A percentile compares a stretch with the other conserved stretches of the same genome.
Evolutionary conservation across 2,329 filamentous ascomycete species (phyloP).

Genomic region (Byssoonygena ceratinophila): DNA sequence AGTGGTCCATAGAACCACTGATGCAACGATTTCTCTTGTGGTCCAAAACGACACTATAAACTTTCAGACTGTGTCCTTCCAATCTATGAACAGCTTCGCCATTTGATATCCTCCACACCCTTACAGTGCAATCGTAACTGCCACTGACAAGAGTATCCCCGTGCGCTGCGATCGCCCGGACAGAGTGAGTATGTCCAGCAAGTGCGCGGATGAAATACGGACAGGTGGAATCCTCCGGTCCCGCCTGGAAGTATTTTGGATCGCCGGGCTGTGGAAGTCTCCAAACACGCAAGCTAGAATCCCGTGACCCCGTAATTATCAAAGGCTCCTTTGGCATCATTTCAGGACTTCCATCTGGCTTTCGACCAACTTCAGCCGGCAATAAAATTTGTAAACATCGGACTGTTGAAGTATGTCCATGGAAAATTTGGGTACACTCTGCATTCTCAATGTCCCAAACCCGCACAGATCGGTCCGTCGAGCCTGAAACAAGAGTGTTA

Average conservation of each 20-base stretch:
- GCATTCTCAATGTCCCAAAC: slow-evolving; percentile 97
- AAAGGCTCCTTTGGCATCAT: slow-evolving; percentile 91
- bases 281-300: slow-evolving; percentile 91
- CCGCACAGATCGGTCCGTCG: slow-evolving; percentile 93
- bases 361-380: slow-evolving; percentile 65
- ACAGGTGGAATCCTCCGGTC: slow-evolving; percentile 64
- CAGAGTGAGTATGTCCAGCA: slow-evolving; percentile 79
- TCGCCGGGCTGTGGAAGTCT: slow-evolving; percentile 74
- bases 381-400: slow-evolving; percentile 90
- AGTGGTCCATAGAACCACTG: slow-evolving; percentile 94
- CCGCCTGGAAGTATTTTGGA: slow-evolving; percentile 65
- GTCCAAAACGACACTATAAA: slow-evolving; percentile 94
- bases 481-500: slow-evolving; percentile 88
- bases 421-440: slow-evolving; percentile 86
- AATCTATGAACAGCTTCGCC: slow-evolving; percentile 77
- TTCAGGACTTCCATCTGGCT: slow-evolving; percentile 59
- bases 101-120: slow-evolving; percentile 95
- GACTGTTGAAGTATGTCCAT: slow-evolving; percentile 94
- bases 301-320: slow-evolving; percentile 93
- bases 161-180: slow-evolving; percentile 88
- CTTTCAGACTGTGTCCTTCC: slow-evolving; percentile 79
- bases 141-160: slow-evolving; percentile 94
- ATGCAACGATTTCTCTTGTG: slow-evolving; percentile 88
- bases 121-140: slow-evolving; percentile 89
- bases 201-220: slow-evolving; percentile 89